These are phyloP conservation scores for Trypanosoma brucei DNA, from an alignment of 208 protist species.

Conservation along the genomic window DNA sequence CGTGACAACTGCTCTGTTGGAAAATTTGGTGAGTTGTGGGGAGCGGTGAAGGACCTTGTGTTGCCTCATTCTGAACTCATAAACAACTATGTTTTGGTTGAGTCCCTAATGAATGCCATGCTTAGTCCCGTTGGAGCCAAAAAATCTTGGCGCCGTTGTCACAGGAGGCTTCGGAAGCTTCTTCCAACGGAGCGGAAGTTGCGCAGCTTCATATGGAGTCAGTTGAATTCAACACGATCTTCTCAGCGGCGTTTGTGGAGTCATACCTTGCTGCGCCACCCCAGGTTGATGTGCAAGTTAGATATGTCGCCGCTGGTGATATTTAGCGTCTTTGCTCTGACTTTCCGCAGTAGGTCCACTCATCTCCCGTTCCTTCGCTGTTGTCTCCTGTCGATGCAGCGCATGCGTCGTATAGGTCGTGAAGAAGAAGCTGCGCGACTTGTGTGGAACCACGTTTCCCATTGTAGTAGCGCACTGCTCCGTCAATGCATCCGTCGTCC, in stretches of 20 bases:
- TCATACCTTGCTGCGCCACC: constrained; percentile 26
- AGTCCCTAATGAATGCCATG: constrained; percentile 4
- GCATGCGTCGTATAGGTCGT: constrained; percentile 21
- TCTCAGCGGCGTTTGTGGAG: constrained; percentile 18
- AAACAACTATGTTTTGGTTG: constrained; percentile 4
- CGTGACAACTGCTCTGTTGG: neutral
- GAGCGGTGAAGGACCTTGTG: neutral
- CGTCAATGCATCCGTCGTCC: constrained; percentile 23
- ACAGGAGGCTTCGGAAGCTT: neutral
- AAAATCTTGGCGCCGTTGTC: neutral
- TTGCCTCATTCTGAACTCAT: neutral
- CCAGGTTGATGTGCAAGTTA: constrained; percentile 25
- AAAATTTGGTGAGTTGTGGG: constrained; percentile 1
- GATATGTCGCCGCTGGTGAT: constrained; percentile 36
- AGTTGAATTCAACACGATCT: constrained; percentile 20
- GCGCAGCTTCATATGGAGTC: constrained; percentile 9
- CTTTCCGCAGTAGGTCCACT: constrained; percentile 33
- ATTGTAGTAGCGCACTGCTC: constrained; percentile 8
- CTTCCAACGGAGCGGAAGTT: constrained; percentile 2
- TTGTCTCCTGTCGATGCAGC: constrained; percentile 28
- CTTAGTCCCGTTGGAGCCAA: neutral
- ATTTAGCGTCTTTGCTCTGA: constrained; percentile 23
- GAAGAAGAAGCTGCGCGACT: constrained; percentile 40
- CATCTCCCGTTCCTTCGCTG: constrained; percentile 24
- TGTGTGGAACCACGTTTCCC: constrained; percentile 66